phyloP scores from a whole-genome alignment of 2,329 filamentous ascomycete genomes.

The Aquanectria penicillioides region DNA sequence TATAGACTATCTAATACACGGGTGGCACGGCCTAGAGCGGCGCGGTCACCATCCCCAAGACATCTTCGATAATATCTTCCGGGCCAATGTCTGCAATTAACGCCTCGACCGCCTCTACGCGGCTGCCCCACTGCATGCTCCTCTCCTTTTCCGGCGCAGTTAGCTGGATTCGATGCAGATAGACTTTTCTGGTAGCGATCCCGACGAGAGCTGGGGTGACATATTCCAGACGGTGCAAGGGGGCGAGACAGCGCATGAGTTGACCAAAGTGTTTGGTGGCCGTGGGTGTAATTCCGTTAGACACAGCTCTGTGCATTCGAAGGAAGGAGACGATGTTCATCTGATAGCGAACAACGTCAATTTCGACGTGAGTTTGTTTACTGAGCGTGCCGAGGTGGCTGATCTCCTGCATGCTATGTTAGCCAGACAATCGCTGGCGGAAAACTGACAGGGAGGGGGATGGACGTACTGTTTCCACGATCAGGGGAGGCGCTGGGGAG shows the following conservation, averaged over 20 bases:
- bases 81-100: slow-evolving; percentile 71
- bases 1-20: slow-evolving; percentile 43
- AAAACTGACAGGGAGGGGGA: background rate
- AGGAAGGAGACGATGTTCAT: slow-evolving; percentile 90
- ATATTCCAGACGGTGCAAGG: slow-evolving; percentile 82
- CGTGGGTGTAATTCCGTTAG: slow-evolving; percentile 77
- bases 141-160: slow-evolving; percentile 77
- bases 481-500: slow-evolving; percentile 44
- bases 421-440: too few relatives aligned
- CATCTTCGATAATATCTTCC: slow-evolving; percentile 73
- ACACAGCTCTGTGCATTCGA: slow-evolving; percentile 86
- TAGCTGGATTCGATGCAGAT: slow-evolving; percentile 83
- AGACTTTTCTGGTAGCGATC: slow-evolving; percentile 87
- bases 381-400: slow-evolving; percentile 68
- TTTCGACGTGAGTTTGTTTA: slow-evolving; percentile 69
- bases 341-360: slow-evolving; percentile 85
- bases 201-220: slow-evolving; percentile 85
- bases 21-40: slow-evolving; percentile 50
- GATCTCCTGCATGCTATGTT: slow-evolving; percentile 59
- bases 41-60: slow-evolving; percentile 65
- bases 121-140: slow-evolving; percentile 94
- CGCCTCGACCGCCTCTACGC: slow-evolving; percentile 72
- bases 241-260: slow-evolving; percentile 78
- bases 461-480: slow-evolving; percentile 55
- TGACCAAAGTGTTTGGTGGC: slow-evolving; percentile 82